Conservation (phyloP, 2,329 filamentous ascomycete species). For the Karstenula rhodostoma region DNA sequence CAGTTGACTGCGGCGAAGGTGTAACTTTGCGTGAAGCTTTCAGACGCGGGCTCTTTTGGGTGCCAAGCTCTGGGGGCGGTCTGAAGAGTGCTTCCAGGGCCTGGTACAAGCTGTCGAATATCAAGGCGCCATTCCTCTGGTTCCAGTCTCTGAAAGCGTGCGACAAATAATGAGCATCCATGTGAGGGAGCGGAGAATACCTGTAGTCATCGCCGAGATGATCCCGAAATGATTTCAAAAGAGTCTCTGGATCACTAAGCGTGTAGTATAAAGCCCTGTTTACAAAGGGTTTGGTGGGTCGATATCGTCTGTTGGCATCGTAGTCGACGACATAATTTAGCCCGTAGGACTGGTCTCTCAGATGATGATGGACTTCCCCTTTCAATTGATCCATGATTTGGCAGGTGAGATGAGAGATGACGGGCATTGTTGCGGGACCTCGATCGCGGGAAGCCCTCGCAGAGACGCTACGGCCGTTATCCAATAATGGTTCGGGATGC, state of each 20-base stretch:
- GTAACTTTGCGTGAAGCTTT: conserved; percentile 27
- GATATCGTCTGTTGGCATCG: conserved; percentile 24
- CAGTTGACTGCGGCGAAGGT: neutral
- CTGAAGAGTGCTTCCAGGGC: conserved; percentile 43
- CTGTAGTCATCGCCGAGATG: conserved; percentile 26
- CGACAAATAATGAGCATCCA: conserved; percentile 40
- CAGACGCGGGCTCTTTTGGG: conserved; percentile 34
- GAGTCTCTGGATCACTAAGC: conserved; percentile 40
- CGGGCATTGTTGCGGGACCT: conserved; percentile 22
- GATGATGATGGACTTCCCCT: conserved; percentile 28
- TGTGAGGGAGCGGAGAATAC: conserved; percentile 44
- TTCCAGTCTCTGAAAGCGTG: conserved; percentile 47
- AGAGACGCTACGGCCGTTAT: neutral
- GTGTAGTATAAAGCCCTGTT: conserved; percentile 46
- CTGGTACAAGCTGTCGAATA: conserved; percentile 49
- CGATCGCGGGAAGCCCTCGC: neutral
- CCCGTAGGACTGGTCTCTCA: conserved; percentile 20
- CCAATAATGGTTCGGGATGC: neutral
- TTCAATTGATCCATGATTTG: conserved; percentile 41
- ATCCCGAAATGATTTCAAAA: conserved; percentile 47
- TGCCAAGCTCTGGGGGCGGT: conserved; percentile 43
- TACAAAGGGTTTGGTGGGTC: conserved; percentile 32
- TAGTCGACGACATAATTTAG: conserved; percentile 30
- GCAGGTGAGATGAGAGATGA: conserved; percentile 36
- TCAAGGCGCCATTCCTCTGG: conserved; percentile 40